phyloP scores from a whole-genome alignment of 1,139 yeast genomes.

The Lodderomyces metapsilosis region DNA sequence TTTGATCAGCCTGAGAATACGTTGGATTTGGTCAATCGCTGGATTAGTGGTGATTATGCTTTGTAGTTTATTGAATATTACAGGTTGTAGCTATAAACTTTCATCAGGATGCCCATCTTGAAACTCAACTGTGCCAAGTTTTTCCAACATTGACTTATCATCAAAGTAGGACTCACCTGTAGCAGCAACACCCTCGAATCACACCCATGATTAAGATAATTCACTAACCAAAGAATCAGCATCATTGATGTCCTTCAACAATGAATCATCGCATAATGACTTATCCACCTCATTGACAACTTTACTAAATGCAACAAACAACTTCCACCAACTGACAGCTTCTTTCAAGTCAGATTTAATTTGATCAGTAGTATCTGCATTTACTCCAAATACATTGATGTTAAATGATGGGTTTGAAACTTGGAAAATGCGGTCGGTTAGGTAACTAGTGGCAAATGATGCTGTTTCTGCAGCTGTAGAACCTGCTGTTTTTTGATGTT shows the following conservation, averaged over 20 bases:
- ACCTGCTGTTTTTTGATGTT: constrained; percentile 26
- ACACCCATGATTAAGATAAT: neutral
- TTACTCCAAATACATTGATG: constrained; percentile 44
- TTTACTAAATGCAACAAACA: constrained; percentile 40
- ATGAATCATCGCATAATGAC: constrained; percentile 31
- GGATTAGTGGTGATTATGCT: constrained; percentile 35
- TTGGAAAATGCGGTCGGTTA: constrained; percentile 40
- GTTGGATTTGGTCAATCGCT: constrained; percentile 45
- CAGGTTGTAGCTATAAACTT: too few species aligned
- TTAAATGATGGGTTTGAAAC: constrained; percentile 39
- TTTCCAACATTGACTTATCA: too few species aligned
- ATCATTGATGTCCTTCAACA: constrained; percentile 30
- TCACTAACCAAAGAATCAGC: constrained; percentile 43
- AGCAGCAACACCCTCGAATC: too few species aligned
- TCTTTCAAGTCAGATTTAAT: constrained; percentile 39
- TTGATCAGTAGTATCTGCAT: constrained; percentile 36
- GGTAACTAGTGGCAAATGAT: constrained; percentile 32
- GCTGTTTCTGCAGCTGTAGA: constrained; percentile 20
- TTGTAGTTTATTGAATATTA: too few species aligned
- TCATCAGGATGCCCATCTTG: too few species aligned
- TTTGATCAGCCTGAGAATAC: constrained; percentile 44
- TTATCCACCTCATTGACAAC: constrained; percentile 35
- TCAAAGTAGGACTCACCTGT: too few species aligned
- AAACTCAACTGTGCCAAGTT: too few species aligned
- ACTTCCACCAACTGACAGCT: constrained; percentile 40